phyloP scores from a whole-genome alignment of 805 yeast species.

The Kluyveromyces dobzhanskii region DNA sequence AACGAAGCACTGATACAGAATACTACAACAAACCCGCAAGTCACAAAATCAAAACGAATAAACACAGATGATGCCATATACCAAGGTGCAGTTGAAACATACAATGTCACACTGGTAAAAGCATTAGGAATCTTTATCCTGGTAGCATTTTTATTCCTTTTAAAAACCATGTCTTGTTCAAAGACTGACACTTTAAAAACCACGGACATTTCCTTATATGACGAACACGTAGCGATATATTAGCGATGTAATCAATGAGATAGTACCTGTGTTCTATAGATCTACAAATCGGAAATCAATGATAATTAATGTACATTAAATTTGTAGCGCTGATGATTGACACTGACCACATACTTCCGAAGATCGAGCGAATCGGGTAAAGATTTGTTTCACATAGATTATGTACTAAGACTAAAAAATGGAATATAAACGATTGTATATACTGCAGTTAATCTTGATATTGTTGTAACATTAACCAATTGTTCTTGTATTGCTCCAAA shows the following conservation, averaged over 20 bases:
- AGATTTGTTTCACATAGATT: too few species aligned
- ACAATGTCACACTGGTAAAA: slow-evolving; percentile 1
- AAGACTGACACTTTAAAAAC: not conserved
- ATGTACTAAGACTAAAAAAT: not conserved
- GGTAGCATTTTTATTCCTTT: not conserved
- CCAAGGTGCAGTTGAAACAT: not conserved
- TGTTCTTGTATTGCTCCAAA: slow-evolving; percentile 30
- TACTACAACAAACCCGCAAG: not conserved
- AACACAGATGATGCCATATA: slow-evolving; percentile 1
- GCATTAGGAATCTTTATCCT: not conserved
- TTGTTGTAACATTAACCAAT: slow-evolving; percentile 30
- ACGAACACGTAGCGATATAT: not conserved
- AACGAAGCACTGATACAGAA: not conserved
- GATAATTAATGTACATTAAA: not conserved
- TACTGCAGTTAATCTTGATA: slow-evolving; percentile 17
- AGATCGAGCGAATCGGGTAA: too few species aligned
- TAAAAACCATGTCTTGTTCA: not conserved
- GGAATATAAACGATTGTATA: not conserved
- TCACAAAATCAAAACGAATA: slow-evolving; percentile 1
- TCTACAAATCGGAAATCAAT: too few species aligned
- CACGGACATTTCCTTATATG: not conserved
- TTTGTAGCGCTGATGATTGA: too few species aligned
- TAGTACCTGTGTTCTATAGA: too few species aligned
- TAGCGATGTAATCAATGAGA: too few species aligned
- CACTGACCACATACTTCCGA: too few species aligned